Conservation (phyloP, 148 eudicot species). For the Silene conica region DNA sequence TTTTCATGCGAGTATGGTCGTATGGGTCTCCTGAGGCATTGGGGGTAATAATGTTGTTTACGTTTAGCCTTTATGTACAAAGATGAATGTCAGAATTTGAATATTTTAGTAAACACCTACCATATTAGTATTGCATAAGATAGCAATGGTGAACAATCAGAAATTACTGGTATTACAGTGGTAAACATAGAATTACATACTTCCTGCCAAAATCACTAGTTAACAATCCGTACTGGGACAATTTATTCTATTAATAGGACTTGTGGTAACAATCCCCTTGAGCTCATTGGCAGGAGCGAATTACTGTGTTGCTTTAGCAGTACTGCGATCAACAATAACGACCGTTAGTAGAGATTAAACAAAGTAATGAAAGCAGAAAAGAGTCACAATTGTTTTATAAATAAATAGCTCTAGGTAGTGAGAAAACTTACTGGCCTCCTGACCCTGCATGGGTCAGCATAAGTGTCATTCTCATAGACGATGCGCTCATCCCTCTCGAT, state of each 20-base stretch:
- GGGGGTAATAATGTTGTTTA: not conserved
- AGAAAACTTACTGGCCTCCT: slow-evolving; percentile 20
- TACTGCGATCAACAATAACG: slow-evolving; percentile 6
- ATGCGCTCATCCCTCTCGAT: slow-evolving; percentile 21
- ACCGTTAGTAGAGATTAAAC: not conserved
- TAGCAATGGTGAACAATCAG: slow-evolving; percentile 4
- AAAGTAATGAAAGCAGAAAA: not conserved
- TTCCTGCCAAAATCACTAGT: slow-evolving; percentile 9
- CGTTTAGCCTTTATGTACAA: not conserved
- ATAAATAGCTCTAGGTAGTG: not conserved
- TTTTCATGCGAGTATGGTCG: no score
- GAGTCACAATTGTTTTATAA: no score
- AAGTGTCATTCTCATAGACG: slow-evolving; percentile 16
- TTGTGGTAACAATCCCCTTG: slow-evolving; percentile 11
- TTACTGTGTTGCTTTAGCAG: slow-evolving; percentile 5
- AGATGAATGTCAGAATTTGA: not conserved
- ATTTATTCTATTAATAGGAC: slow-evolving; percentile 10
- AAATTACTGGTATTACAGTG: slow-evolving; percentile 3
- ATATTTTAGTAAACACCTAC: not conserved
- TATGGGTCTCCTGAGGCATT: no score
- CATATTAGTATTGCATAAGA: slow-evolving; percentile 10
- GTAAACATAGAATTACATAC: slow-evolving; percentile 6
- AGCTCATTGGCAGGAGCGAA: slow-evolving; percentile 15
- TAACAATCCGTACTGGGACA: slow-evolving; percentile 7
- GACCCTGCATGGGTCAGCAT: slow-evolving; percentile 20